Base-by-base conservation (phyloP, 805 yeast species). In the Saturnispora besseyi region DNA sequence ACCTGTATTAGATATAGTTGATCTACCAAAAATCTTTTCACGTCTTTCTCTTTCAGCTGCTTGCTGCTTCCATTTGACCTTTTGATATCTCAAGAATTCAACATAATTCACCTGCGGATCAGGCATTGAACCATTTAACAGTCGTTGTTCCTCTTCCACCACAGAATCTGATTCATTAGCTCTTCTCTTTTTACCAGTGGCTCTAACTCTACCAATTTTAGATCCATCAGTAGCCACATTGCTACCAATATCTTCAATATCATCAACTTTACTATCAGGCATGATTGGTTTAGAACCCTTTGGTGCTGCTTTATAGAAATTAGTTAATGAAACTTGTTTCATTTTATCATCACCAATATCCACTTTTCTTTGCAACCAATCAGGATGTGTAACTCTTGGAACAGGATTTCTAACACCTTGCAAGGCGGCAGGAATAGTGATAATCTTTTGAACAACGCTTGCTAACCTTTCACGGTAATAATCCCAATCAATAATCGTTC, bases 391-490 rank as follows among this genome's bases (percentile, higher is more conserved):
- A 6, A 95, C 91, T 57, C 97, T 73, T 5, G 97, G 97, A 41
- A 95, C 97, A 0, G 99, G 99, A 60, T 93, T 95, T 12, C 72
- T 67, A 15, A 91, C 78, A 47, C 80, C 79, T 68, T 93, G 99
- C 49, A 91, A 71, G 5, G 97, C 98, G 4, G 99, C 99, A 2
- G 99, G 99, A 57, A 93, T 91, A 0, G 96, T 85, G 57, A 93
- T 87, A 59, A 93, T 88, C 67, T 95, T 93, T 64, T 90, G 96
- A 41, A 95, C 81, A 5, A 90, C 96, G 2, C 96, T 88, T 0
- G 91, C 95, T 33, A 93, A 74, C 59, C 99, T 79, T 59, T 88
- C 96, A 54, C 82, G 75, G 62, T 93, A 93, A 62, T 93, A 93
- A 22, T 71, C 79, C 99, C 99, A 93, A 65, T 93, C 98, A 53